These are phyloP conservation scores for Diaporthe citri DNA, from an alignment of 2,329 filamentous ascomycete genomes.

Conservation along the genomic window DNA sequence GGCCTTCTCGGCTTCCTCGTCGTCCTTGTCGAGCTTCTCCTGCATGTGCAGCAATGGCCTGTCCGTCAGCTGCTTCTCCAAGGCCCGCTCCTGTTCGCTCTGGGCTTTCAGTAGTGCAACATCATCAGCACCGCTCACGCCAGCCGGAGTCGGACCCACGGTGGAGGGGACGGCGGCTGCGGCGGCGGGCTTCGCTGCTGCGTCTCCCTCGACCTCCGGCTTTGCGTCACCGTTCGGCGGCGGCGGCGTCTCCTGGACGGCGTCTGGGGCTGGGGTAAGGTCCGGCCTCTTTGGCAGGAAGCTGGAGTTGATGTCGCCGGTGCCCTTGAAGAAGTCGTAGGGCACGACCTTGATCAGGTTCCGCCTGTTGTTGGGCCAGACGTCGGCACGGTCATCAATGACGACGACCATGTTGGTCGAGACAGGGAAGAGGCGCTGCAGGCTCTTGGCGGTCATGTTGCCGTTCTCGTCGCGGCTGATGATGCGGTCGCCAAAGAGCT, in stretches of 20 bases:
- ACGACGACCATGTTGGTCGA: conserved; percentile 99
- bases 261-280: conserved; percentile 53
- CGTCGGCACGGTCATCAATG: conserved; percentile 96
- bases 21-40: conserved; percentile 88
- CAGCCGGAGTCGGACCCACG: conserved; percentile 80
- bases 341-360: conserved; percentile 96
- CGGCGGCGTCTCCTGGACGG: conserved; percentile 37
- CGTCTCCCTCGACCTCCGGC: conserved; percentile 42
- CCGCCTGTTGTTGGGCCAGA: conserved; percentile 90
- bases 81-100: conserved; percentile 84
- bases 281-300: conserved; percentile 86
- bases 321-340: conserved; percentile 98
- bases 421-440: conserved; percentile 92
- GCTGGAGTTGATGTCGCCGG: conserved; percentile 98
- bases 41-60: conserved; percentile 93
- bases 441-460: conserved; percentile 88
- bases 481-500: conserved; percentile 92
- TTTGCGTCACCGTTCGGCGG: conserved; percentile 41
- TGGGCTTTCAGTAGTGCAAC: conserved; percentile 78
- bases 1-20: conserved; percentile 70
- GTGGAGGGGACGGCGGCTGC: conserved; percentile 68
- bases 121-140: conserved; percentile 79
- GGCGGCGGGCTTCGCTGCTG: conserved; percentile 62
- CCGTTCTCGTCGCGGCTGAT: conserved; percentile 98
- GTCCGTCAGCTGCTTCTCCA: conserved; percentile 90